phyloP scores from a whole-genome alignment of 208 protist genomes.

The Porcisia deanei region DNA sequence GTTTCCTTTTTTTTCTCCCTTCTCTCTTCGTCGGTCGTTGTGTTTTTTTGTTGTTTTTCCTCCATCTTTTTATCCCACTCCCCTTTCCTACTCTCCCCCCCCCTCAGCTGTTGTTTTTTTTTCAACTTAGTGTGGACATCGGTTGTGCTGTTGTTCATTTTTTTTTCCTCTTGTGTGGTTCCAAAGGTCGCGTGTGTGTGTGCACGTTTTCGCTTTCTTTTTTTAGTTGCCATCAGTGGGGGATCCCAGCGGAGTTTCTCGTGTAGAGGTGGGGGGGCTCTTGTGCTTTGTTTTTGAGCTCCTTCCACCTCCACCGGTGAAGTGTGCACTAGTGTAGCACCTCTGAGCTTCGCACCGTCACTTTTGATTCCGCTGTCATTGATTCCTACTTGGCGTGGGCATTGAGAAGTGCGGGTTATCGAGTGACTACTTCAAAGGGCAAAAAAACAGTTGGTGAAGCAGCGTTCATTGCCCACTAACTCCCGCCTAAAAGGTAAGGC shows the following conservation, averaged over 20 bases:
- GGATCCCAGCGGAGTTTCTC: too few species aligned
- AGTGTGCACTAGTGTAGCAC: too few species aligned
- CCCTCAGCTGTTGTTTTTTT: not conserved
- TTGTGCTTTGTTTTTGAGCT: too few species aligned
- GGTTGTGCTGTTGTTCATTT: not conserved
- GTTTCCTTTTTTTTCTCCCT: not conserved
- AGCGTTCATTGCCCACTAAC: not conserved
- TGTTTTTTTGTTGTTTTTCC: not conserved
- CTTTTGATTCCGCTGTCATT: too few species aligned
- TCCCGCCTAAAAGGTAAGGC: not conserved
- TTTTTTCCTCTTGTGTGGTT: conserved; percentile 11
- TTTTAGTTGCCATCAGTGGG: conserved; percentile 2
- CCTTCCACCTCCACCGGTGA: too few species aligned
- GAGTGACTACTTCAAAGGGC: not conserved
- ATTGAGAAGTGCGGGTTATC: not conserved
- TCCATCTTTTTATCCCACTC: not conserved
- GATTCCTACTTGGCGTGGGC: not conserved
- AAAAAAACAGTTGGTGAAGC: not conserved
- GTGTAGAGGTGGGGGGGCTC: too few species aligned
- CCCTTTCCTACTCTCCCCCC: not conserved
- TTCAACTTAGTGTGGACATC: not conserved
- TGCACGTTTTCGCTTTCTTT: conserved; percentile 4
- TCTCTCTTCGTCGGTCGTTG: not conserved
- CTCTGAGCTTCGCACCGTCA: too few species aligned
- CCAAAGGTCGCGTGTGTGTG: too few species aligned